Evolutionary conservation across 2,329 filamentous ascomycete genomes (phyloP).

Genomic region (Blastomyces gilchristii): DNA sequence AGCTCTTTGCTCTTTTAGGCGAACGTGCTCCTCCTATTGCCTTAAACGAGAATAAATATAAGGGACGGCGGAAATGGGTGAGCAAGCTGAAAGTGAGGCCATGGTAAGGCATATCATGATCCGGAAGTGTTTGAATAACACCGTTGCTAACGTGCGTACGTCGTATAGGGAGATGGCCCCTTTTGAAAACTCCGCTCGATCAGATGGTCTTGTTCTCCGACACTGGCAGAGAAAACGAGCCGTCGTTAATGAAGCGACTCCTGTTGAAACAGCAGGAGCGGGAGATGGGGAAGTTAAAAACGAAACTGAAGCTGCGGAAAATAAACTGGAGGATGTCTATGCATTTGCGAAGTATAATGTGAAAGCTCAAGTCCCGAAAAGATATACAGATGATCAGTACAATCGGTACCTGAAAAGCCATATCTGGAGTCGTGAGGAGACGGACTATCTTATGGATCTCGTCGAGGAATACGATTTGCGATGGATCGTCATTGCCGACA

Average conservation of each 20-base stretch:
- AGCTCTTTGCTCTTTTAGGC: constrained; percentile 42
- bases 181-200: constrained; percentile 69
- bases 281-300: constrained; percentile 28
- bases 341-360: constrained; percentile 83
- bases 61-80: constrained; percentile 39
- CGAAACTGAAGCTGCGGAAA: constrained; percentile 22
- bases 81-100: constrained; percentile 35
- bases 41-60: constrained; percentile 44
- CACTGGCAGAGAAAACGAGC: constrained; percentile 69
- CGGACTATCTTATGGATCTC: constrained; percentile 73
- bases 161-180: constrained; percentile 56
- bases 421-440: constrained; percentile 87
- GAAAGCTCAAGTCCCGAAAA: constrained; percentile 59
- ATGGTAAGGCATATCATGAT: constrained; percentile 37
- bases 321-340: constrained; percentile 38
- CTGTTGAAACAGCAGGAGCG: constrained; percentile 26
- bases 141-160: constrained; percentile 36
- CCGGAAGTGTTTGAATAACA: constrained; percentile 46
- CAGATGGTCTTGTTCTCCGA: constrained; percentile 58
- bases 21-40: constrained; percentile 44
- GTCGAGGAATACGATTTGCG: constrained; percentile 72
- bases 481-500: constrained; percentile 86
- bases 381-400: constrained; percentile 81
- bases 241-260: constrained; percentile 26
- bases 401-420: constrained; percentile 58